Conservation (phyloP, 2,329 filamentous ascomycete species). For the Sporothrix variecibatus region DNA sequence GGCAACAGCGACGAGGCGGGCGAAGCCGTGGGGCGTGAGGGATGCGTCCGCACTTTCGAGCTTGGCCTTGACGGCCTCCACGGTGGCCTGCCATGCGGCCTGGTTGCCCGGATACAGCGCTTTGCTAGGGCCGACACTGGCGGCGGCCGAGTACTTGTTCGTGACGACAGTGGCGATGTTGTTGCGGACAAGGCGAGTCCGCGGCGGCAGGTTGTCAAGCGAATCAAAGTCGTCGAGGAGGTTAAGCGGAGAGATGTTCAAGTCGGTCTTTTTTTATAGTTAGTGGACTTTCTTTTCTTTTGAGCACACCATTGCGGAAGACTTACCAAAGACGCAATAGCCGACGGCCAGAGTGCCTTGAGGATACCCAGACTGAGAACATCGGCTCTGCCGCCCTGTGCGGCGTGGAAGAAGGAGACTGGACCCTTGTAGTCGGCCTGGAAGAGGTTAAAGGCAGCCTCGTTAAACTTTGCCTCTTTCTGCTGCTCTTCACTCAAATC, state of each 20-base stretch:
- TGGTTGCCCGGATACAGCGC: constrained; percentile 36
- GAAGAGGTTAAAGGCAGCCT: constrained; percentile 36
- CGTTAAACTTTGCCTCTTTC: constrained; percentile 32
- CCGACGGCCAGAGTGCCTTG: constrained; percentile 36
- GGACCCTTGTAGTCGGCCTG: not conserved
- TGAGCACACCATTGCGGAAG: not conserved
- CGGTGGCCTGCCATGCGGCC: constrained; percentile 27
- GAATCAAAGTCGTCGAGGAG: constrained; percentile 29
- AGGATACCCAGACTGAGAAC: constrained; percentile 36
- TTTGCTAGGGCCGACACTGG: constrained; percentile 19
- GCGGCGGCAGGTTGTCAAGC: constrained; percentile 27
- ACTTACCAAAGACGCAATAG: constrained; percentile 32
- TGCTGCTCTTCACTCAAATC: constrained; percentile 36
- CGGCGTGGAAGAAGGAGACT: constrained; percentile 29
- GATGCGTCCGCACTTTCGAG: not conserved
- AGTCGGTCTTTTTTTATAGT: constrained; percentile 32
- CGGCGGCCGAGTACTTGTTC: constrained; percentile 33
- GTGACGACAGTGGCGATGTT: constrained; percentile 30
- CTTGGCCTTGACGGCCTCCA: constrained; percentile 25
- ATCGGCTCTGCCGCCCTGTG: constrained; percentile 30
- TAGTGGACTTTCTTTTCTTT: too few species aligned
- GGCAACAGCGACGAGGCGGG: constrained; percentile 35
- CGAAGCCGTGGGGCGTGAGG: constrained; percentile 29
- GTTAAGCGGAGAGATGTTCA: constrained; percentile 17
- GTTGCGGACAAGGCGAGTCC: constrained; percentile 30